Percentiles rank a stretch among this genome's conserved stretches.
phyloP scores from a whole-genome alignment of 345 rosid species.

The Balakata baccata region DNA sequence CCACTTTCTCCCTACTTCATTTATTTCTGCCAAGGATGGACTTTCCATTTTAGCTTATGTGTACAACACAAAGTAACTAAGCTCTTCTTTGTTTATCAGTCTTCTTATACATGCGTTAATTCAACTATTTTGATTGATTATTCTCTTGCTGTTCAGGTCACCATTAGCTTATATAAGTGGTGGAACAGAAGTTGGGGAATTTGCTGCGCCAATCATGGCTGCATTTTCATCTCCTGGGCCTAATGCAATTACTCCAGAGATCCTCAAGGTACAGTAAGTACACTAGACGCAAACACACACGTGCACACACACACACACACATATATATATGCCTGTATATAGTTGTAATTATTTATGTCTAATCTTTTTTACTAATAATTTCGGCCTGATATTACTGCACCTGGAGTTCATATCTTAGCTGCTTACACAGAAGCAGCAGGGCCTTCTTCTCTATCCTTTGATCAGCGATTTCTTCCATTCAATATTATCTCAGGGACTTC shows the following conservation, averaged over 20 bases:
- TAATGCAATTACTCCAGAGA: slow-evolving; percentile 18
- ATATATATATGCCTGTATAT: too few relatives aligned
- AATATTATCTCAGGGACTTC: slow-evolving; percentile 80
- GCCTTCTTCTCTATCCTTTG: slow-evolving; percentile 49
- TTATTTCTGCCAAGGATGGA: slow-evolving; percentile 16
- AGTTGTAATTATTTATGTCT: neutral
- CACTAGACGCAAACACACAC: neutral
- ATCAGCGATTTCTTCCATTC: slow-evolving; percentile 52
- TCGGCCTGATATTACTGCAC: slow-evolving; percentile 83
- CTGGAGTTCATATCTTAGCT: slow-evolving; percentile 80
- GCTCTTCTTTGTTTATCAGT: neutral
- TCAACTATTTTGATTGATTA: too few relatives aligned
- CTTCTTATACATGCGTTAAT: neutral
- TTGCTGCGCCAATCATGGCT: slow-evolving; percentile 25
- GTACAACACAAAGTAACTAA: slow-evolving; percentile 2
- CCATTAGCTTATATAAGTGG: slow-evolving; percentile 24
- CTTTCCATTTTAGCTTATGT: slow-evolving; percentile 20
- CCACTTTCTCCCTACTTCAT: slow-evolving; percentile 14
- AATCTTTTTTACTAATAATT: neutral
- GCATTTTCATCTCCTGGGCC: slow-evolving; percentile 23
- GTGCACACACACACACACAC: too few relatives aligned
- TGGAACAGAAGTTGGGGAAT: slow-evolving; percentile 9
- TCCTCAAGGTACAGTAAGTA: slow-evolving; percentile 17
- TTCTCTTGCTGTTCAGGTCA: neutral
- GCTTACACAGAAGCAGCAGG: slow-evolving; percentile 56